Evolutionary conservation across 2,329 filamentous ascomycete species (phyloP).

Genomic region (Xylariales sp.): DNA sequence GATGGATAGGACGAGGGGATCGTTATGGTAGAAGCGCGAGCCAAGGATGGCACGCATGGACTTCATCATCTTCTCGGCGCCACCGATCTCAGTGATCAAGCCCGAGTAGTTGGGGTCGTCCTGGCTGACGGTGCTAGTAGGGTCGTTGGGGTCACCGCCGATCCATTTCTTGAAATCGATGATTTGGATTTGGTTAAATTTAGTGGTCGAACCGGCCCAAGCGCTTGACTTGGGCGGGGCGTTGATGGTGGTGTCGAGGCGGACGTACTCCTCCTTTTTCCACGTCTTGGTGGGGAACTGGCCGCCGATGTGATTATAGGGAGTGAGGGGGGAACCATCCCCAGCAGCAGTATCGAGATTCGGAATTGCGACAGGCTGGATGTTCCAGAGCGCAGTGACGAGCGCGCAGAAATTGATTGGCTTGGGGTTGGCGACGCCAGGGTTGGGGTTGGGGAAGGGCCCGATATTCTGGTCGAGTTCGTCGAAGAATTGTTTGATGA

Average conservation of each 20-base stretch:
- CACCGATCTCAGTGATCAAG: slow-evolving; percentile 1
- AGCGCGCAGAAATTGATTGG: background rate
- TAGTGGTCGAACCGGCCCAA: slow-evolving; percentile 1
- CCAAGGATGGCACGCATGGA: slow-evolving; percentile 4
- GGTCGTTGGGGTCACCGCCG: too few species aligned
- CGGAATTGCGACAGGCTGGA: slow-evolving; percentile 1
- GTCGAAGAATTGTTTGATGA: slow-evolving; percentile 5
- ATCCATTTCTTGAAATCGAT: slow-evolving; percentile 3
- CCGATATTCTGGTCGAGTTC: background rate
- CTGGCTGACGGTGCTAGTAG: too few species aligned
- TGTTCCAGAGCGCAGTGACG: slow-evolving; percentile 1
- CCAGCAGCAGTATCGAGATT: background rate
- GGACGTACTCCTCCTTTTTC: slow-evolving; percentile 4
- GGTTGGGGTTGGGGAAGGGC: background rate
- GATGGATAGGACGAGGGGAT: slow-evolving; percentile 3
- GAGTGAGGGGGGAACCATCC: background rate
- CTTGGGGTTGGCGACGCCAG: background rate
- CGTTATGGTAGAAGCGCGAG: slow-evolving; percentile 8
- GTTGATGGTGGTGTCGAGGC: slow-evolving; percentile 5
- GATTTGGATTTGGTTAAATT: slow-evolving; percentile 3
- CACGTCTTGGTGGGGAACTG: slow-evolving; percentile 5
- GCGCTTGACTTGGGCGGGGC: slow-evolving; percentile 4
- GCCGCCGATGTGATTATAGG: slow-evolving; percentile 1
- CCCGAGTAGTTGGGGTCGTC: too few species aligned
- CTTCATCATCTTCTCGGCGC: slow-evolving; percentile 7